Evolutionary conservation across 768 basidiomycete genomes (phyloP), one percentile per base, ranked within the genome.

Genomic region (Lentinus tigrinus): DNA sequence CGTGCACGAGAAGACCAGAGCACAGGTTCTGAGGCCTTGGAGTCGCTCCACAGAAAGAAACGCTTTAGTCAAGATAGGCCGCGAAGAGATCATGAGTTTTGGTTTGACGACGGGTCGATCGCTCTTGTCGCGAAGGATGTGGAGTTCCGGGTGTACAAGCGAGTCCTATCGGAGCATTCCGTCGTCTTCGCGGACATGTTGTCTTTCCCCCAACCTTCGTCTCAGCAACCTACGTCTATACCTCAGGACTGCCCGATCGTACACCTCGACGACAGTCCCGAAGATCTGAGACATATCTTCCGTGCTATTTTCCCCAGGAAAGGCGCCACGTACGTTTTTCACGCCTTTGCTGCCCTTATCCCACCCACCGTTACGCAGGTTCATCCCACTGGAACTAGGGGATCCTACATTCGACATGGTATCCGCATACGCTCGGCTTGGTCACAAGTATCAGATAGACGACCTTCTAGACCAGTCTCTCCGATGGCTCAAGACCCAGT

Each of bases 171-270:
- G 9, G 34, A 52, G 13, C n/a, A 60, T 19, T 63, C 62, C 6
- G 17, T 23, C 9, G 58, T 60, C 4, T 63, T 63, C 46, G 46
- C 28, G 7, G 58, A 60, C 42, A 56, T 63, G 58, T 55, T 63
- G 24, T 17, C 52, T 13, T 21, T 47, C 6, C 54, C 54, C 19
- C 54, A 55, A 46, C 46, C 46, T 7, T 6, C 31, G 31, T 3
- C 31, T 31, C 31, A 31, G 31, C 7, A 1, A 1, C 6, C 31
- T 3, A 11, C 31, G 11, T 6, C 11, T 16, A 3, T 21, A 13
- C 19, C 27, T 11, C 17, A 46, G 13, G 19, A 21, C 21, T 46
- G 44, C 19, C 44, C 44, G 44, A 23, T 21, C 16, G 44, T 46
- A 21, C 19, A 21, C 31, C 31, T 31, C 27, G 27, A 11, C 10